Evolutionary conservation across 2,329 filamentous ascomycete genomes (phyloP), one percentile per base, ranked within the genome.

Genomic region (Colletotrichum neosansevieriae): DNA sequence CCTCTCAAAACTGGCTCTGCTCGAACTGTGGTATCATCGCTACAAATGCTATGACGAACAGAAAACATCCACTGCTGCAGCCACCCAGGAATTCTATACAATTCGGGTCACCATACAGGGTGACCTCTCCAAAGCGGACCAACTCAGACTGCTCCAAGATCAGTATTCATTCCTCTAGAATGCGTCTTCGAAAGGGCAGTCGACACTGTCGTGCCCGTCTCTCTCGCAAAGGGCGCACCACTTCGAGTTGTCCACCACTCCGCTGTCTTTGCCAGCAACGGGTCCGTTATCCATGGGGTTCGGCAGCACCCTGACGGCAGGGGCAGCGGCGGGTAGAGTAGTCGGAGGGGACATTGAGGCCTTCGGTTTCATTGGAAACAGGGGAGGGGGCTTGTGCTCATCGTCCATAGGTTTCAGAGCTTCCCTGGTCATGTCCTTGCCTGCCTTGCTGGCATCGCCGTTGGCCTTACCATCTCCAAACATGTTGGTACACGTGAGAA

Each of bases 161-260:
- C 21, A 59, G 44, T 50, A 45, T 29, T 49, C 47, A 58, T 44
- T 44, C 40, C 40, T 63, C 78, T 82, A 91, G 72, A 91, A 92
- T 34, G 89, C 89, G 79, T 97, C 94, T 81, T 97, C 94, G 79
- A 97, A 92, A 12, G 94, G 94, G 80, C 94, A 97, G 79, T 97
- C 94, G 70, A 97, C 94, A 76, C 95, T 98, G 79, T 98, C 93
- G 78, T 99, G 96, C 13, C 96, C 96, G 75, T 99, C 96, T 70
- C 93, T 89, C 83, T 99, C 96, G 78, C 96, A 99, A 50, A 98
- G 85, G 15, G 96, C 96, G 80, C 96, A 99, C 96, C 96, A 99
- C 81, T 97, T 98, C 70, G 91, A 88, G 62, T 91, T 88, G 75
- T 98, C 94, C 72, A 95, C 85, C 53, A 93, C 82, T 1, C 92